Evolutionary conservation across 345 rosid genomes (phyloP), one percentile per base, ranked within the genome.

Genomic region (Dipteronia dyeriana): DNA sequence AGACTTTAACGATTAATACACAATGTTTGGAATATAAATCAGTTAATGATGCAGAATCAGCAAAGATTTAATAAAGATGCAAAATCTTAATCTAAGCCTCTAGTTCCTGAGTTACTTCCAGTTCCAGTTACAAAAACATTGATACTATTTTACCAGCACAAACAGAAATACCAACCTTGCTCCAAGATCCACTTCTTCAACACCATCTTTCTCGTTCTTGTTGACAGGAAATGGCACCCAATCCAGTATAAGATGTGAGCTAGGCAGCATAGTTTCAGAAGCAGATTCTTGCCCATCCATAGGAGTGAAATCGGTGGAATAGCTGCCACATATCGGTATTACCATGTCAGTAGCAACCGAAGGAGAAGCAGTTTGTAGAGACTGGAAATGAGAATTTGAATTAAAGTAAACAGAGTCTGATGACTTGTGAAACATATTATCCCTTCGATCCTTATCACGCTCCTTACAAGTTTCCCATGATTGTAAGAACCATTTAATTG

Each of bases 141-240:
- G 9, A 26, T 45, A 63, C 34, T 68, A 60, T 16, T 17, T 60
- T 34, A 61, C 31, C 16, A 74, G 63, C 51, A 53, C 62, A 31
- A 51, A 74, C 60, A 70, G n/a, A 73, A 41, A 14, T 23, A 82
- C 86, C 76, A 82, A 96, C 99, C 99, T 96, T 83, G 91, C 90
- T 68, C 91, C 98, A 77, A 92, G 83, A 85, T 94, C 98, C 68
- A 74, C 87, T 80, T 91, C 97, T 74, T 79, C 80, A 45, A 29
- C 56, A 77, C 76, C 80, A 75, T 78, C 86, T 70, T 79, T 85
- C 72, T 84, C 79, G 65, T 74, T 82, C 68, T 74, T 82, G 38
- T 64, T 71, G 59, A 76, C 70, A 53, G 91, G 89, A 78, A 74
- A 77, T 20, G 95, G 92, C 78, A 96, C 86, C 99, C 99, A 96